Conservation (phyloP, 2,329 filamentous ascomycete genomes). For the Blastomyces percursus region DNA sequence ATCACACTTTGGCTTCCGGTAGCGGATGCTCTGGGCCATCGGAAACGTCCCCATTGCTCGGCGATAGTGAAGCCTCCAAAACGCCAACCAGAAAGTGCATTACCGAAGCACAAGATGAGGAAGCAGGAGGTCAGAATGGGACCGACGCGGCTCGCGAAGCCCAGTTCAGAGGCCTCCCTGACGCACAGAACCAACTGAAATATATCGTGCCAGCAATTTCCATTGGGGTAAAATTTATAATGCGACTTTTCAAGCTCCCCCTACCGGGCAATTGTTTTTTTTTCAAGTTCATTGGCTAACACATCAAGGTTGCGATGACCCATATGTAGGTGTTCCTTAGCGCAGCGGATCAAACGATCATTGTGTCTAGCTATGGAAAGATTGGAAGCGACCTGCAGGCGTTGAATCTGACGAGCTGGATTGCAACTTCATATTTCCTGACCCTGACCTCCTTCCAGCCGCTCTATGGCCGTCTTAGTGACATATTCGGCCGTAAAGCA, state of each 20-base stretch:
- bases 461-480: conserved; percentile 58
- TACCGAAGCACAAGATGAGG: conserved; percentile 11
- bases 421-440: conserved; percentile 59
- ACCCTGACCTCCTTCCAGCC: conserved; percentile 67
- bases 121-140: conserved; percentile 24
- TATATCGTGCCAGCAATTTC: conserved; percentile 52
- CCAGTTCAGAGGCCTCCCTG: conserved; percentile 37
- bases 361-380: conserved; percentile 64
- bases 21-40: conserved; percentile 12
- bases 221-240: conserved; percentile 42
- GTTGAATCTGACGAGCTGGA: conserved; percentile 64
- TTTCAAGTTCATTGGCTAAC: not conserved
- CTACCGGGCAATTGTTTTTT: not conserved
- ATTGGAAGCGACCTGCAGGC: conserved; percentile 67
- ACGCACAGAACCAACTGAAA: conserved; percentile 41
- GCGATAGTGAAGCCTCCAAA: conserved; percentile 2
- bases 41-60: conserved; percentile 40
- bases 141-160: conserved; percentile 21
- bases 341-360: conserved; percentile 65
- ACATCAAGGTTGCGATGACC: not conserved
- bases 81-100: not conserved
- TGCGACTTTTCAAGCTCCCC: not conserved
- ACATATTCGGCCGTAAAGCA: conserved; percentile 59
- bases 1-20: not conserved
- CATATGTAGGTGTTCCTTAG: conserved; percentile 53